Conservation (phyloP, 371 early-diverging fungal species). For the Batkoa obscura region DNA sequence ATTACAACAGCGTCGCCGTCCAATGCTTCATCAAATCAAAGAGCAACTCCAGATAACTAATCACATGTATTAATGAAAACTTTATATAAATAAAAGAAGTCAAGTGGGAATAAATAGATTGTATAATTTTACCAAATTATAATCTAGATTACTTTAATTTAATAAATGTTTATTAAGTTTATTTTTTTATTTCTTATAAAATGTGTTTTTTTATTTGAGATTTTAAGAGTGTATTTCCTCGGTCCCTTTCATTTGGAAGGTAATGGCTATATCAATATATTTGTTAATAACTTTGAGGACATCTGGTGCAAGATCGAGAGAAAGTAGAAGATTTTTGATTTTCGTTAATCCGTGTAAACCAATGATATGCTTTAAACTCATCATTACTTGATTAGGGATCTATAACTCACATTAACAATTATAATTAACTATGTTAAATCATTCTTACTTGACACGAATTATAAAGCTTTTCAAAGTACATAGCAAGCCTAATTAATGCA, state of each 20-base stretch:
- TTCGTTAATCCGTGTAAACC: conserved; percentile 71
- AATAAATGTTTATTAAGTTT: no score
- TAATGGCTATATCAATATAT: not conserved
- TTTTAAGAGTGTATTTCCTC: no score
- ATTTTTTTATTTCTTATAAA: no score
- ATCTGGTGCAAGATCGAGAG: conserved; percentile 64
- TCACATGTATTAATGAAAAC: no score
- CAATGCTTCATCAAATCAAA: no score
- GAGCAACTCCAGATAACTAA: no score
- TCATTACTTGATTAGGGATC: conserved; percentile 78
- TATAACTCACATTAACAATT: conserved; percentile 6
- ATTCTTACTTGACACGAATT: conserved; percentile 57
- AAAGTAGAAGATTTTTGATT: conserved; percentile 69
- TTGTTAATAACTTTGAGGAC: conserved; percentile 46
- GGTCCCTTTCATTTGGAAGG: conserved; percentile 6
- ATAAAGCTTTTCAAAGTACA: conserved; percentile 62
- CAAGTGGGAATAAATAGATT: no score
- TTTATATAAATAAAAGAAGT: no score
- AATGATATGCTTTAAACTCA: conserved; percentile 60
- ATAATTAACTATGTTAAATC: not conserved
- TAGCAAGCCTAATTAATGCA: conserved; percentile 59
- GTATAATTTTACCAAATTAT: no score
- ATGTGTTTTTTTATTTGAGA: no score
- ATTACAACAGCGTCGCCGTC: no score
- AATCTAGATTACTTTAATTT: no score